phyloP scores from a whole-genome alignment of 495 filamentous ascomycete genomes.

The Aspergillus egyptiacus region DNA sequence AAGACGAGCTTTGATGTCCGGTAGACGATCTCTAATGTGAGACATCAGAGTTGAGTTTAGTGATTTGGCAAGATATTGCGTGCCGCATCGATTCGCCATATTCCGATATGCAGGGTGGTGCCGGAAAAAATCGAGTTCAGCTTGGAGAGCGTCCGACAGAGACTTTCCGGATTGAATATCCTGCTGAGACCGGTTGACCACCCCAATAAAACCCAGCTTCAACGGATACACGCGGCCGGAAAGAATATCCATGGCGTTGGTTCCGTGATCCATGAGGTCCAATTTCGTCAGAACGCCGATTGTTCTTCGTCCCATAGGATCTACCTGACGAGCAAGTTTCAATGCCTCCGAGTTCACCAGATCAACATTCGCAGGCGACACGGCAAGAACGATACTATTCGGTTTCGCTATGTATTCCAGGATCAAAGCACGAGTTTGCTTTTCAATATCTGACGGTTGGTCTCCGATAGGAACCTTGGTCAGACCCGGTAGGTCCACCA shows the following conservation, averaged over 20 bases:
- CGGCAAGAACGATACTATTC: conserved; percentile 95
- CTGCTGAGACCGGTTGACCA: conserved; percentile 96
- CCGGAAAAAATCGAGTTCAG: conserved; percentile 92
- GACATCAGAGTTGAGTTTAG: conserved; percentile 92
- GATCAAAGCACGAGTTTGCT: conserved; percentile 94
- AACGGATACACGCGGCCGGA: conserved; percentile 94
- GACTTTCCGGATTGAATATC: conserved; percentile 96
- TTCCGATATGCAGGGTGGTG: conserved; percentile 97
- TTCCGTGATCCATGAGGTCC: conserved; percentile 98
- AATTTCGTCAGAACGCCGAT: conserved; percentile 97
- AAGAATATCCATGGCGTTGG: conserved; percentile 94
- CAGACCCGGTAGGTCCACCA: conserved; percentile 92
- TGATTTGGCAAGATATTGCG: conserved; percentile 90
- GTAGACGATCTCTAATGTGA: conserved; percentile 91
- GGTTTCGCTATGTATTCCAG: conserved; percentile 98
- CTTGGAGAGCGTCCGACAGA: conserved; percentile 79
- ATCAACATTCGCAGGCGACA: conserved; percentile 96
- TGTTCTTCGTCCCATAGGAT: conserved; percentile 88
- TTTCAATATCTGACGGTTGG: conserved; percentile 97
- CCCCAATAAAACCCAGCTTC: conserved; percentile 96
- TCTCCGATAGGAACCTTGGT: conserved; percentile 99
- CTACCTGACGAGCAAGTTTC: conserved; percentile 94
- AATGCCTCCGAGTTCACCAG: conserved; percentile 97
- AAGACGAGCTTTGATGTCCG: conserved; percentile 94
- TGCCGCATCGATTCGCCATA: conserved; percentile 90